phyloP scores from a whole-genome alignment of 108 stramenopile species.

The Cyclotella baltica region DNA sequence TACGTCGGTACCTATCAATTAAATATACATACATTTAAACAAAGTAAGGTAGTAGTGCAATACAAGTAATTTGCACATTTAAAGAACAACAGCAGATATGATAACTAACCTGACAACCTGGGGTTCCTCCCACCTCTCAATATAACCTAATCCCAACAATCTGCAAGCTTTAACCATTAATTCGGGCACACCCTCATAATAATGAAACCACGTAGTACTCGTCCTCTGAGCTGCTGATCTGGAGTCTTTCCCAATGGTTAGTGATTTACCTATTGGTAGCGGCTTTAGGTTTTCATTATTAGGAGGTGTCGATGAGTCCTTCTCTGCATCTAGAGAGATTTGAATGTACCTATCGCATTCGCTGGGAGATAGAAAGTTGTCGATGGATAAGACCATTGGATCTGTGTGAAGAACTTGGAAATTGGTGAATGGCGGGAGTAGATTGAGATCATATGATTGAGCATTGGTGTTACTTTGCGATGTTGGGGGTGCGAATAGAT shows the following conservation, averaged over 20 bases:
- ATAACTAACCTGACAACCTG: conserved; percentile 73
- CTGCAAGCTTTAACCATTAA: conserved; percentile 82
- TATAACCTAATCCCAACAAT: conserved; percentile 68
- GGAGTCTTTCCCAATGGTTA: conserved; percentile 83
- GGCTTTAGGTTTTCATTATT: conserved; percentile 28
- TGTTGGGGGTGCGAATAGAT: neutral
- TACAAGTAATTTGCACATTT: too few relatives aligned
- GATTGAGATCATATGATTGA: conserved; percentile 32
- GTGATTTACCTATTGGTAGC: conserved; percentile 69
- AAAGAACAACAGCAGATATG: neutral
- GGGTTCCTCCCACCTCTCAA: conserved; percentile 84
- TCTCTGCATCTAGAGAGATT: conserved; percentile 50
- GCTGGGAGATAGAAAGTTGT: conserved; percentile 77
- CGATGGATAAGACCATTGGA: conserved; percentile 77
- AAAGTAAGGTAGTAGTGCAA: too few relatives aligned
- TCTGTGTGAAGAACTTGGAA: conserved; percentile 79
- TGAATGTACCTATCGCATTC: conserved; percentile 83
- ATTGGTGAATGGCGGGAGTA: conserved; percentile 69
- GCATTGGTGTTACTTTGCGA: conserved; percentile 2
- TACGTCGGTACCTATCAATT: conserved; percentile 55
- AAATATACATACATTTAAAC: too few relatives aligned
- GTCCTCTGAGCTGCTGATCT: conserved; percentile 72
- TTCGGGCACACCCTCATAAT: conserved; percentile 73
- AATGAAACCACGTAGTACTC: conserved; percentile 84
- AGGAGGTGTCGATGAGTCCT: conserved; percentile 3